These are phyloP conservation scores for Fusarium miscanthi DNA, from an alignment of 2,329 filamentous ascomycete species.

Conservation along the genomic window DNA sequence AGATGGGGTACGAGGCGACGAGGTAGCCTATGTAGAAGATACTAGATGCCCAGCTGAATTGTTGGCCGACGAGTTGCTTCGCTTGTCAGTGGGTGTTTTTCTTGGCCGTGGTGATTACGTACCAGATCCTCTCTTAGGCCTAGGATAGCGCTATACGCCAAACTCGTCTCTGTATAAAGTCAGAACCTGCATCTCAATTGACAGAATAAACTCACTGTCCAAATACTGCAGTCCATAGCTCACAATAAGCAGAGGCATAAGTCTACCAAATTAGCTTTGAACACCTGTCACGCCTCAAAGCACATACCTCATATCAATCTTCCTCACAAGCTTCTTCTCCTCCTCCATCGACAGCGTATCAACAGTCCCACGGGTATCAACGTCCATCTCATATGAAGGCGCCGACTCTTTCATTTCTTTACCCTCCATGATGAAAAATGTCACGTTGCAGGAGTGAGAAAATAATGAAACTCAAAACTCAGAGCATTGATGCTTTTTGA, in stretches of 20 bases:
- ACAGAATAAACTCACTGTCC: neutral
- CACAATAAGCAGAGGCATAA: conserved; percentile 14
- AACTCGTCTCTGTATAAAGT: conserved; percentile 1
- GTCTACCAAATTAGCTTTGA: neutral
- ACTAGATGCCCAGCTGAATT: conserved; percentile 16
- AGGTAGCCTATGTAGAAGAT: conserved; percentile 25
- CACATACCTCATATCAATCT: conserved; percentile 16
- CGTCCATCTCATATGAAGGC: neutral
- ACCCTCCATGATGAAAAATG: neutral
- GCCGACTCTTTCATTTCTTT: neutral
- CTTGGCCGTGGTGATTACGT: accelerated
- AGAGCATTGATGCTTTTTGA: neutral
- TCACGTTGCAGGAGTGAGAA: neutral
- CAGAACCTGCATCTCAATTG: accelerated
- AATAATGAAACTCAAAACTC: neutral
- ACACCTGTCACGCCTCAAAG: no score
- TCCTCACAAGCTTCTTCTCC: conserved; percentile 10
- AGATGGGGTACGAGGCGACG: conserved; percentile 14
- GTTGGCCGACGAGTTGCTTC: neutral
- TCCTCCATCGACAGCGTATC: conserved; percentile 6
- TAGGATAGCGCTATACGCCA: conserved; percentile 16
- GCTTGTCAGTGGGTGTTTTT: accelerated
- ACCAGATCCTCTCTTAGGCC: conserved; percentile 11
- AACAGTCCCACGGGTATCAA: neutral
- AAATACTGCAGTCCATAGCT: conserved; percentile 18